A percentile compares a stretch with the other conserved stretches of the same genome.
Evolutionary conservation across 768 basidiomycete genomes (phyloP).

Genomic region (Hygrophoropsis aurantiaca): DNA sequence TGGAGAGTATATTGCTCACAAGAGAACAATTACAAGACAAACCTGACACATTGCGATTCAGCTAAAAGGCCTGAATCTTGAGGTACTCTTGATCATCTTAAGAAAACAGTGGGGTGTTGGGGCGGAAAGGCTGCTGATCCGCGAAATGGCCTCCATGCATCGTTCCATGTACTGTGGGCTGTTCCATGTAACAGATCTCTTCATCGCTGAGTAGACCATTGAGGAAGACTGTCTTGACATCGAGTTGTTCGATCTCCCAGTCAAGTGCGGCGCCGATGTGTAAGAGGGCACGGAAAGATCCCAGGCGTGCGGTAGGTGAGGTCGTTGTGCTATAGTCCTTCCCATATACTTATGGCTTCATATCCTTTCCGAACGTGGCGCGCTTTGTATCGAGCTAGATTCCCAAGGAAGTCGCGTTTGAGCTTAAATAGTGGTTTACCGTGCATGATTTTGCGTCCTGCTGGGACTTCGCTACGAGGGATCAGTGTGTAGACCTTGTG

Average conservation of each 20-base stretch:
- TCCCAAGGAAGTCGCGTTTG: slow-evolving; percentile 27
- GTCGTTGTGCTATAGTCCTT: slow-evolving; percentile 41
- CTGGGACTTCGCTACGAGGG: slow-evolving; percentile 8
- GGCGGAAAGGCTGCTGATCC: too few species aligned
- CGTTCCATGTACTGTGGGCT: too few species aligned
- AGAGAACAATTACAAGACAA: too few species aligned
- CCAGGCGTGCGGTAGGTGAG: slow-evolving; percentile 39
- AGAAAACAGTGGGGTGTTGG: too few species aligned
- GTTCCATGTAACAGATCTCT: slow-evolving; percentile 33
- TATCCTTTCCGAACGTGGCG: slow-evolving; percentile 42
- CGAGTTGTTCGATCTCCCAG: slow-evolving; percentile 38
- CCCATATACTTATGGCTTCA: slow-evolving; percentile 39
- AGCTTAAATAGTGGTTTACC: slow-evolving; percentile 27
- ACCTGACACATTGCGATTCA: too few species aligned
- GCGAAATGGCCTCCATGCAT: too few species aligned
- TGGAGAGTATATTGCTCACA: too few species aligned
- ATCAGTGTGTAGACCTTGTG: slow-evolving; percentile 3
- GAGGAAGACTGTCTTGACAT: slow-evolving; percentile 42
- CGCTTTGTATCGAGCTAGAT: slow-evolving; percentile 31
- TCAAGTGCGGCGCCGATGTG: slow-evolving; percentile 32
- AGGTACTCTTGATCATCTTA: too few species aligned
- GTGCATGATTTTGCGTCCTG: slow-evolving; percentile 18
- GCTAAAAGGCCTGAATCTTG: too few species aligned
- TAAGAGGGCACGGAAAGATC: slow-evolving; percentile 35
- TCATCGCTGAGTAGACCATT: slow-evolving; percentile 31